Evolutionary conservation across 2,329 filamentous ascomycete species (phyloP), one percentile per base, ranked within the genome.

Genomic region (Ambrosiella beaveri): DNA sequence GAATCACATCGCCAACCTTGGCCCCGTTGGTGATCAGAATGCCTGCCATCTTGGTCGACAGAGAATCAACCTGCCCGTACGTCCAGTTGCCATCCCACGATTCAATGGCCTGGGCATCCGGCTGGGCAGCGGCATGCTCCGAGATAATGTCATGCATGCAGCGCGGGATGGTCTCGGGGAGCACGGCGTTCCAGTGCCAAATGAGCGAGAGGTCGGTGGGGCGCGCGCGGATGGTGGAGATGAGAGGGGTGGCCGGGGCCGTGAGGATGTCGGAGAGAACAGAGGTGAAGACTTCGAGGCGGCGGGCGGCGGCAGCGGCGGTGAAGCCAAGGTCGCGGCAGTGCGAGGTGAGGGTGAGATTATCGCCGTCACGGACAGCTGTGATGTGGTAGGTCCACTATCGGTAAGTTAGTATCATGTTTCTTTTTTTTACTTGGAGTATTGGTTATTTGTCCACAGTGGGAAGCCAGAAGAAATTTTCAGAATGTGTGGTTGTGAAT

Each of bases 21-120:
- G 72, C 66, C 13, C 73, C 73, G n/a, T 64, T 62, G 9, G 64
- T 63, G 12, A 65, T 61, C 1, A 77, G 67, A 58, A 72, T 66
- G 4, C 64, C 63, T 2, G 74, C 74, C 7, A 77, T 66, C 0
- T 64, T 63, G 36, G 69, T 70, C 1, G 75, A 74, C 11, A 71
- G 65, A 1, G 64, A 61, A 40, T 76, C 72, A 1, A 77, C 66
- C 52, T 76, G 69, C 40, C 64, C 57, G 61, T 77, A 77, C 2
- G 73, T 75, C 56, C 75, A 69, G 57, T 64, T 64, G 39, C 75
- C 74, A 59, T 77, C 75, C 74, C 74, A 77, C 0, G 75, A 75
- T 57, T 73, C 65, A n/a, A 77, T 68, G 35, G 75, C 75, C 4
- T 68, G 62, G 19, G 68, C 66, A n/a, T 68, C 62, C 1, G 74